These are phyloP conservation scores for Penicillium silybi DNA, from an alignment of 495 filamentous ascomycete species.

Conservation along the genomic window DNA sequence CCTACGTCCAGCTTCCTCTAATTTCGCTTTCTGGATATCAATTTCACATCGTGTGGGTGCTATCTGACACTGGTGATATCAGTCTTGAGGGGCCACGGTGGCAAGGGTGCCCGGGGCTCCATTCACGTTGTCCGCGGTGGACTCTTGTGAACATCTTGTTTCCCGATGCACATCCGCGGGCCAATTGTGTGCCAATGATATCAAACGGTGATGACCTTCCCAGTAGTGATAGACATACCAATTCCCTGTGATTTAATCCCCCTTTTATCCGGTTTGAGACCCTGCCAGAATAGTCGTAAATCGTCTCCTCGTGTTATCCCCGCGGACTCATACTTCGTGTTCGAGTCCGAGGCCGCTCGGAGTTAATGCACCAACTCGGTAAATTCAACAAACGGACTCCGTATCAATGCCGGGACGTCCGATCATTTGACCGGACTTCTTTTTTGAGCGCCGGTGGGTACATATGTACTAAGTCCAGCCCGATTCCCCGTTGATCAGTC, in stretches of 20 bases:
- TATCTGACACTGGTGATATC: constrained; percentile 8
- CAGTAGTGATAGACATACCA: constrained; percentile 8
- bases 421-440: background rate
- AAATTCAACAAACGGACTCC: background rate
- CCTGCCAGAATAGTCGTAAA: background rate
- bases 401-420: background rate
- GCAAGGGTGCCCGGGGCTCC: constrained; percentile 4
- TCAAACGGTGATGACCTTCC: constrained; percentile 19
- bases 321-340: background rate
- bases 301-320: background rate
- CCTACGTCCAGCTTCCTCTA: background rate
- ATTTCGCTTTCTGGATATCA: background rate
- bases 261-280: background rate
- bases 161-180: constrained; percentile 11
- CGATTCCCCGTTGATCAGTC: background rate
- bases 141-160: constrained; percentile 13
- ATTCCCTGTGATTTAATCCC: constrained; percentile 10
- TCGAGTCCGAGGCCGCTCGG: background rate
- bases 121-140: constrained; percentile 22
- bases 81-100: constrained; percentile 9
- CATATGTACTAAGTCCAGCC: background rate
- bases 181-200: constrained; percentile 24
- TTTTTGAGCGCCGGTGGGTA: background rate
- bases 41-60: background rate
- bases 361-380: background rate